Conservation (phyloP, 1,284 basidiomycete species). For the Cronartium quercuum region DNA sequence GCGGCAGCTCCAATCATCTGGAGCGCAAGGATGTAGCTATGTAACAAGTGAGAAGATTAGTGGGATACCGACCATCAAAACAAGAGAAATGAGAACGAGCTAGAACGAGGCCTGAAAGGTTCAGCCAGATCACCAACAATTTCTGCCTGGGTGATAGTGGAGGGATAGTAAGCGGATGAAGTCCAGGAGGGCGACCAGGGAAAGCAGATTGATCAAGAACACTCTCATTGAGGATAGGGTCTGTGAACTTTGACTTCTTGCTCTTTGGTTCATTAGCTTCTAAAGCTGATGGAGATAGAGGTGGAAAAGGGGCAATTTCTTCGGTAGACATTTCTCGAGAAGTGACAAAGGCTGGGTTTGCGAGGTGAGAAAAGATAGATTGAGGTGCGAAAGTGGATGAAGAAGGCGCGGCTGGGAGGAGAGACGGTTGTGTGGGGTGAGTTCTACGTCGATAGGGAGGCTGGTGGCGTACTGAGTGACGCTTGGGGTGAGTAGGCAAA, state of each 20-base stretch:
- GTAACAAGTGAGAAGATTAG: background rate
- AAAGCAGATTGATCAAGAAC: slow-evolving; percentile 2
- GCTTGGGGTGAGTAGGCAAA: background rate
- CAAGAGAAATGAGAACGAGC: background rate
- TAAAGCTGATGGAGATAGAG: background rate
- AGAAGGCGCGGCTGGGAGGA: background rate
- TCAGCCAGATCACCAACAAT: slow-evolving; percentile 4
- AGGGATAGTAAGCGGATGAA: slow-evolving; percentile 29
- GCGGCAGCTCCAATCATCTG: slow-evolving; percentile 39
- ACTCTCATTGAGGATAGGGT: background rate
- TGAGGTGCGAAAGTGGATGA: background rate
- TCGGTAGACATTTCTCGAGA: background rate
- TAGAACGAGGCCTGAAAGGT: background rate
- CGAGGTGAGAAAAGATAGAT: background rate
- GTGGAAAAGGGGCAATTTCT: background rate
- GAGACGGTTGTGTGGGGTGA: background rate
- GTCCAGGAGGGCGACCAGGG: slow-evolving; percentile 25
- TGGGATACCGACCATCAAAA: background rate
- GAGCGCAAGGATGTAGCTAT: slow-evolving; percentile 33
- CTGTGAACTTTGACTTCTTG: background rate
- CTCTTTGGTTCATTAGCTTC: background rate
- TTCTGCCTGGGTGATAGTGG: slow-evolving; percentile 11
- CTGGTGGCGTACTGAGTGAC: background rate
- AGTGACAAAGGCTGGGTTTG: background rate
- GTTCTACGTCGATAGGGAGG: background rate